Evolutionary conservation across 129 eudicot species (phyloP), one percentile per base, ranked within the genome.

Genomic region (Apium graveolens): DNA sequence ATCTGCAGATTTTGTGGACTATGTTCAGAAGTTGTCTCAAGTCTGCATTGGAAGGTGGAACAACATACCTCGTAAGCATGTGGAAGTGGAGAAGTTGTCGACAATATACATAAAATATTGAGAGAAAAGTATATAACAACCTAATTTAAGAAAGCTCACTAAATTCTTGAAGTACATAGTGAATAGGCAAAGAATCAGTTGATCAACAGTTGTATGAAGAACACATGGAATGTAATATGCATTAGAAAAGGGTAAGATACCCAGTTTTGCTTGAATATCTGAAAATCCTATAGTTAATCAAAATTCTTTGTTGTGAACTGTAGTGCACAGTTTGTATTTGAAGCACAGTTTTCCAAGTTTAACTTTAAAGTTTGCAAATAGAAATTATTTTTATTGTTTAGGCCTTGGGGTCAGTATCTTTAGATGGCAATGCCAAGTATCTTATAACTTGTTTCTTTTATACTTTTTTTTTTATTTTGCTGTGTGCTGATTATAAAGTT

Each of bases 181-280:
- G 73, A 82, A 82, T 70, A 80, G 85, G 63, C 68, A 57, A 82
- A 76, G 80, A 82, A 77, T 70, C 81, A 45, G 80, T 80, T 85
- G 79, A 83, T 81, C 82, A 85, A 60, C 83, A 77, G 65, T 68
- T 55, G 55, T 71, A 39, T 29, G 35, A 71, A 72, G 82, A 79
- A 76, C 80, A 82, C 80, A 83, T 27, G 88, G 84, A 81, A 86
- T 85, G 85, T 82, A 78, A 68, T 73, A 55, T 73, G 70, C 63
- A 21, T 62, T 49, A 49, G 42, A 62, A 73, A 88, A 71, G 69
- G 89, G 93, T 89, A 89, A 78, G 87, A 86, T 88, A 57, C 81
- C 82, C 86, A 85, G 84, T 86, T 90, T 88, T 90, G 89, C 81
- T 83, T 85, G 79, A 78, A 79, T 83, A 66, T 48, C 57, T 63